Conservation (phyloP, 2,329 filamentous ascomycete genomes). For the Cordyceps tenuipes region DNA sequence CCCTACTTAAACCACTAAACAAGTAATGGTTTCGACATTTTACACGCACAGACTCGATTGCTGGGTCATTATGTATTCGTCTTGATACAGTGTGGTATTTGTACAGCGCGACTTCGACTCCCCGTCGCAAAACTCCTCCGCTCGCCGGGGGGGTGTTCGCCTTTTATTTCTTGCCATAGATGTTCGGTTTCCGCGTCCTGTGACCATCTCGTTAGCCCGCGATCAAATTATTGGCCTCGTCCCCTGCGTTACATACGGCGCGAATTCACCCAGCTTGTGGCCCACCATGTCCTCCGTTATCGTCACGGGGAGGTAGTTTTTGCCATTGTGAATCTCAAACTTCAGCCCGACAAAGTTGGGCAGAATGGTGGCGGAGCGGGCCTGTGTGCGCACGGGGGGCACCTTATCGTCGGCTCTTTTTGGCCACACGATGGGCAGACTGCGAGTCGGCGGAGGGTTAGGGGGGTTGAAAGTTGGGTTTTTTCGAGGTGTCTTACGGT, state of each 20-base stretch:
- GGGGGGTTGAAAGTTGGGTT: not conserved
- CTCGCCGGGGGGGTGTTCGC: not conserved
- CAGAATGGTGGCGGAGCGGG: constrained; percentile 79
- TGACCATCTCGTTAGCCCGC: not conserved
- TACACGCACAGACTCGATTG: not conserved
- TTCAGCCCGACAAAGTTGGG: constrained; percentile 85
- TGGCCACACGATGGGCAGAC: constrained; percentile 55
- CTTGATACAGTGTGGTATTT: constrained; percentile 23
- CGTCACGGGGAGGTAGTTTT: constrained; percentile 70
- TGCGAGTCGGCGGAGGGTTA: constrained; percentile 21
- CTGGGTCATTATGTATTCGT: constrained; percentile 12
- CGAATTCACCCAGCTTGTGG: constrained; percentile 89
- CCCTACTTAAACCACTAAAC: not conserved
- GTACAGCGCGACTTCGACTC: constrained; percentile 18
- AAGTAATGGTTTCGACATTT: not conserved
- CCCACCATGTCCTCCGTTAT: constrained; percentile 96
- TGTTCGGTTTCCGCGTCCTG: constrained; percentile 51
- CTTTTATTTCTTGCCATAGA: constrained; percentile 32
- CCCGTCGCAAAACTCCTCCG: not conserved
- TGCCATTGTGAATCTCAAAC: constrained; percentile 90
- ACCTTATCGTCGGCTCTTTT: constrained; percentile 52
- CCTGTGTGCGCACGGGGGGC: constrained; percentile 75
- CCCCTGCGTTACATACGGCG: constrained; percentile 54
- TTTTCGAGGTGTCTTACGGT: constrained; percentile 32
- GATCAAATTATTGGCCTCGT: not conserved